phyloP scores from a whole-genome alignment of 768 basidiomycete genomes.

The Hygrophorus russula region DNA sequence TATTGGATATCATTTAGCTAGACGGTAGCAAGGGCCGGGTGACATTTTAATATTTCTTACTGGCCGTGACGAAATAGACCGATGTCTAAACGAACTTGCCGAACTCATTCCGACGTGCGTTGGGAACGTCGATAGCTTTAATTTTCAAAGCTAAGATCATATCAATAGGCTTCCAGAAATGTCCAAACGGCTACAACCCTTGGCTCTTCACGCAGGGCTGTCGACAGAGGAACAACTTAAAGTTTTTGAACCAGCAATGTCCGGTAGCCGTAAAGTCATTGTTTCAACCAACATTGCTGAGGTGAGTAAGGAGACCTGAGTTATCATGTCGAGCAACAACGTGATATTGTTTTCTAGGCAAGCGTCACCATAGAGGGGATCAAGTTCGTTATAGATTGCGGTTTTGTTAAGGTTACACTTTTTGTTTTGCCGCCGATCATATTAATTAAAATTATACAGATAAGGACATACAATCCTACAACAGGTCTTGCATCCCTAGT shows the following conservation, averaged over 20 bases:
- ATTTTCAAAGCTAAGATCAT: background rate
- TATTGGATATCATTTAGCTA: conserved; percentile 1
- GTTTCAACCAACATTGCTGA: conserved; percentile 96
- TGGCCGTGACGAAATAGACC: conserved; percentile 93
- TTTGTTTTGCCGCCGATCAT: background rate
- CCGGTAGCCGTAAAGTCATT: conserved; percentile 78
- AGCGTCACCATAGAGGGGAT: conserved; percentile 96
- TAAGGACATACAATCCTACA: conserved; percentile 82
- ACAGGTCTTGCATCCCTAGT: conserved; percentile 78
- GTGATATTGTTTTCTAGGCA: conserved; percentile 38
- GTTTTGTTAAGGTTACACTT: conserved; percentile 77
- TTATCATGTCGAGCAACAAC: background rate
- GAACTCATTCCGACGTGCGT: conserved; percentile 66
- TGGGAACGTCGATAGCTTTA: background rate
- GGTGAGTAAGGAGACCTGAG: conserved; percentile 23
- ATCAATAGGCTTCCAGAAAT: conserved; percentile 37
- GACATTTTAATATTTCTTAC: conserved; percentile 94
- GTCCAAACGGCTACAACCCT: conserved; percentile 45
- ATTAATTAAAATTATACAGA: conserved; percentile 30
- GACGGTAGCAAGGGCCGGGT: conserved; percentile 59
- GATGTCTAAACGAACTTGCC: conserved; percentile 67
- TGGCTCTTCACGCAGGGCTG: conserved; percentile 85
- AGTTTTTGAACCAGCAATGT: conserved; percentile 71
- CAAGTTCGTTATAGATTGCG: conserved; percentile 87
- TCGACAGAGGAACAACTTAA: conserved; percentile 79